Evolutionary conservation across 768 basidiomycete genomes (phyloP).

Genomic region (Pleurotus platypus): DNA sequence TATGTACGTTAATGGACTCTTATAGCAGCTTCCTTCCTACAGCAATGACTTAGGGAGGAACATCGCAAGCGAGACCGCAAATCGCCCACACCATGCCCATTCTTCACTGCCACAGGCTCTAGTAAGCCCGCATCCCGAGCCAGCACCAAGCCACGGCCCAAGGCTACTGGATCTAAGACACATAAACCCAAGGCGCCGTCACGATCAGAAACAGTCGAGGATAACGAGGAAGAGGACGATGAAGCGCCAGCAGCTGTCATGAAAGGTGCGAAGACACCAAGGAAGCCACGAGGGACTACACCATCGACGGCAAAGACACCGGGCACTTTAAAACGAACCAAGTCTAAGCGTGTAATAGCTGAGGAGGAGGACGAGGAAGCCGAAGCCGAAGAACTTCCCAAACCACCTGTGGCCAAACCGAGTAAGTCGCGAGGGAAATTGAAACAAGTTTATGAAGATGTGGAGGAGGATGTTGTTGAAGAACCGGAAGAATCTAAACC

Average conservation of each 20-base stretch:
- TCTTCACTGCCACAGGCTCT: conserved; percentile 27
- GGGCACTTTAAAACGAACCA: background rate
- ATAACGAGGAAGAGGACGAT: background rate
- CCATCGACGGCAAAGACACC: conserved; percentile 3
- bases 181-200: conserved; percentile 5
- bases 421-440: conserved; percentile 4
- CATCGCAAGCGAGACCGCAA: conserved; percentile 66
- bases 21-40: background rate
- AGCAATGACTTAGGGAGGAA: conserved; percentile 50
- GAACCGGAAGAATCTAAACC: background rate
- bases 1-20: conserved; percentile 49
- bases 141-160: conserved; percentile 1
- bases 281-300: background rate
- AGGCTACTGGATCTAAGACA: background rate
- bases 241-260: conserved; percentile 1
- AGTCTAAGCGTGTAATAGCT: conserved; percentile 5
- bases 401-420: conserved; percentile 10
- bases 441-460: conserved; percentile 20
- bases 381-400: conserved; percentile 9
- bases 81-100: conserved; percentile 36
- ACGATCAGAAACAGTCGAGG: conserved; percentile 3
- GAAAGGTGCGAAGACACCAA: conserved; percentile 7
- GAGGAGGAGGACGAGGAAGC: conserved; percentile 14
- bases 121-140: conserved; percentile 11
- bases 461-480: conserved; percentile 11